Evolutionary conservation across 768 basidiomycete genomes (phyloP), one percentile per base, ranked within the genome.

Genomic region (Xerocomus brunneocitrinus): DNA sequence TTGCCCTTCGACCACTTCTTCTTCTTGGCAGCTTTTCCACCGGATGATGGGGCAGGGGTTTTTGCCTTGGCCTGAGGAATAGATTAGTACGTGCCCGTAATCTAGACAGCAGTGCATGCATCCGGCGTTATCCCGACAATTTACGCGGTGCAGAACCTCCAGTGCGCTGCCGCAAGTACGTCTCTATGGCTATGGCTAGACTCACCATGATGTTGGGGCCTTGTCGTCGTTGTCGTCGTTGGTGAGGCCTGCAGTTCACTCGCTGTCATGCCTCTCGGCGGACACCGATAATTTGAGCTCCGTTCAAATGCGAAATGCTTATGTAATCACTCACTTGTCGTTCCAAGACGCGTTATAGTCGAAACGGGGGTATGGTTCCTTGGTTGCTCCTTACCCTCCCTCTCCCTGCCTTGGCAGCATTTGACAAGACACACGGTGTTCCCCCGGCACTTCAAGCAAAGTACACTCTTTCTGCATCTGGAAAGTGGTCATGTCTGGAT

Each of bases 1-100:
- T 98, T 98, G 72, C 97, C 97, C 83, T 98, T 98, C 65, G 92
- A 97, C 95, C 95, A 98, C 84, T 98, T 98, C 91, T 98, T 98
- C 84, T 98, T 98, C 84, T 98, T 98, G 58, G 90, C 91, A 68
- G 88, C 76, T 73, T 93, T 93, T 70, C 89, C 87, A 61, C 88
- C 86, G 60, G 82, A 75, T 47, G 84, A 77, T 56, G 78, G 69
- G 55, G 79, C 76, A 55, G 86, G 74, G 61, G 90, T 74, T 67
- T 85, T 77, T 77, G 86, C 85, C 81, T 89, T 90, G 69, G 89
- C 85, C 81, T 86, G 81, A 74, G 48, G 52, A 50, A 60, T 7
- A 24, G 41, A 55, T 63, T 14, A 65, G 58, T 47, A 19, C 30
- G 46, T 32, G 34, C 1, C 22, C 14, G 55, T 54, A 51, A 70